A percentile compares a stretch with the other conserved stretches of the same genome.
Conservation (phyloP, 148 eudicot genomes). For the Chenopodium formosanum region DNA sequence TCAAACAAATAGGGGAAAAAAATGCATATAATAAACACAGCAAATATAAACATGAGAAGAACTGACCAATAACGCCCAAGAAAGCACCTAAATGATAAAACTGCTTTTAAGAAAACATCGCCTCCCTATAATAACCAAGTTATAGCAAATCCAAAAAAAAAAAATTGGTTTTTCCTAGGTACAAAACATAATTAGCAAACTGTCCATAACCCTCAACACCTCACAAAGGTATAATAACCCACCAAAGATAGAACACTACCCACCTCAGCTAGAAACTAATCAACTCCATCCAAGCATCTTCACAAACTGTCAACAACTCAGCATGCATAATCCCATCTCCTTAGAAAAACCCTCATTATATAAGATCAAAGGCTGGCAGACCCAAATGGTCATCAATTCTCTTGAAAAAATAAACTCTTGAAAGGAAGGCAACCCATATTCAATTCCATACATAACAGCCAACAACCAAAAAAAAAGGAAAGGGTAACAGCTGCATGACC, state of each 20-base stretch:
- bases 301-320: background rate
- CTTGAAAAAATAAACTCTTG: constrained; percentile 14
- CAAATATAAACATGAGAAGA: background rate
- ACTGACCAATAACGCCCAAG: background rate
- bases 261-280: background rate
- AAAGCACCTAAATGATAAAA: background rate
- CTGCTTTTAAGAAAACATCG: background rate
- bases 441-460: constrained; percentile 1
- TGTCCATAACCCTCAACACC: background rate
- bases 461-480: constrained; percentile 13
- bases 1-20: background rate
- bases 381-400: constrained; percentile 21
- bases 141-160: background rate
- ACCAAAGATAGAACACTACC: background rate
- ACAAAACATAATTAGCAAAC: background rate
- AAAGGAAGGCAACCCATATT: constrained; percentile 14
- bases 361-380: constrained; percentile 8
- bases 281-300: constrained; percentile 1
- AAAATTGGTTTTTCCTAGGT: background rate
- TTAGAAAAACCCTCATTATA: constrained; percentile 13
- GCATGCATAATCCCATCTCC: constrained; percentile 6
- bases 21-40: background rate
- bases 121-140: background rate
- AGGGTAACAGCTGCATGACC: constrained; percentile 18
- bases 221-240: background rate